Base-by-base conservation (phyloP, 108 stramenopile species). In the Skeletonema marinoi region DNA sequence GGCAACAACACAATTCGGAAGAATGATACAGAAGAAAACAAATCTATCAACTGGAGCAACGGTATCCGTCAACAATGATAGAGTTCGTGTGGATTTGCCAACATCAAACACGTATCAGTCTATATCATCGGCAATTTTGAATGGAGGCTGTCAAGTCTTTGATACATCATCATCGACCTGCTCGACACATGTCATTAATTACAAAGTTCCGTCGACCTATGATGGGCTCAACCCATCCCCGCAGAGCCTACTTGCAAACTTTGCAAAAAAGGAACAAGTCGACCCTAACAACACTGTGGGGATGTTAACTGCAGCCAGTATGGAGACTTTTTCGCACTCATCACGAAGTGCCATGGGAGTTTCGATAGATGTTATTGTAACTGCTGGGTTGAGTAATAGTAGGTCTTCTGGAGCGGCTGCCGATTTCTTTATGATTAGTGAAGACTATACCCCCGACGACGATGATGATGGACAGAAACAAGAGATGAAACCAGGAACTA, bases 381-480 rank as follows among this genome's bases (percentile, higher is more conserved):
- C 86, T 32, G 86, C 83, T 19, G 86, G 86, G 25, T 62, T 86
- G 35, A 84, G 83, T 39, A 86, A 86, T 65, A 35, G 83, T 11
- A 17, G 86, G 29, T 32, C 76, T 0, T 75, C 71, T 13, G 83
- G 31, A 25, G 86, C 80, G 32, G 80, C 81, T 70, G 86, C 86
- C 12, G 86, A 86, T 77, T 77, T 39, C 51, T 86, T 86, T 33
- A 58, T 59, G 32, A 17, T 80, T 35, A 32, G 68, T 36, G 69
- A 75, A 71, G 31, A 50, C 13, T 44, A n/a, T 8, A 65, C 21
- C 2, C 32, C 38, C 12, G 46, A 35, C 3, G 42, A 19, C 25
- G 21, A 61, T 59, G 30, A 39, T 17, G 39, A 60, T 19, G 8
- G 30, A 7, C 9, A 32, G 38, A 50, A 44, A 13, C 46, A 36